Evolutionary conservation across 2,329 filamentous ascomycete species (phyloP), one percentile per base, ranked within the genome.

Genomic region (Colletotrichum acutatum): DNA sequence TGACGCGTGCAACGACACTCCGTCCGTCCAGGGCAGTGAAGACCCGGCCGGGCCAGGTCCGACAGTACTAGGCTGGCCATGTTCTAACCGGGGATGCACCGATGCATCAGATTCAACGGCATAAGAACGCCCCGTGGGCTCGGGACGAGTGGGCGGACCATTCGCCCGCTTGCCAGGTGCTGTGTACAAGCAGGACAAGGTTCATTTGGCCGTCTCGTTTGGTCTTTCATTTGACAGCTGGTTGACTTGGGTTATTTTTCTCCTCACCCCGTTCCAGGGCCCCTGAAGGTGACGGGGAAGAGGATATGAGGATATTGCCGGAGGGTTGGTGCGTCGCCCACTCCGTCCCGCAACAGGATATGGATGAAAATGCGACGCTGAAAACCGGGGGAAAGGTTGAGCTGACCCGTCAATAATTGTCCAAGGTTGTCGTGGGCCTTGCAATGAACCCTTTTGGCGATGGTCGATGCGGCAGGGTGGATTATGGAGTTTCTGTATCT

Each of bases 91-190:
- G 70, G 54, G 54, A 65, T 60, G 54, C 66, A 52, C 60, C 59
- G 66, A 70, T 72, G 32, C 66, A 57, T 9, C 65, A 60, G 65
- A 68, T 46, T 64, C 16, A 49, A 70, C 66, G 66, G 60, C 66
- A 60, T 32, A 59, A 68, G 42, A 42, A 72, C 59, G 66, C 70
- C 66, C 70, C 70, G 66, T 72, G 70, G 60, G 70, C 70, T 72
- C 70, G 70, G 70, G 70, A 72, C 68, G 70, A 60, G 66, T 69
- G 70, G 70, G 60, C 60, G 70, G 70, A 65, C 66, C 70, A 72
- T 65, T 72, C 28, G 54, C 53, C 70, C 60, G 66, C 54, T 22
- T 72, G 66, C 37, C 37, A 42, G 37, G 37, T 19, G 37, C 37
- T 42, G 37, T 42, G 14, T 42, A 42, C 54, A 22, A 69, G 70